Base-by-base conservation (phyloP, 116 monocot species). In the Dioscorea cayenensis region DNA sequence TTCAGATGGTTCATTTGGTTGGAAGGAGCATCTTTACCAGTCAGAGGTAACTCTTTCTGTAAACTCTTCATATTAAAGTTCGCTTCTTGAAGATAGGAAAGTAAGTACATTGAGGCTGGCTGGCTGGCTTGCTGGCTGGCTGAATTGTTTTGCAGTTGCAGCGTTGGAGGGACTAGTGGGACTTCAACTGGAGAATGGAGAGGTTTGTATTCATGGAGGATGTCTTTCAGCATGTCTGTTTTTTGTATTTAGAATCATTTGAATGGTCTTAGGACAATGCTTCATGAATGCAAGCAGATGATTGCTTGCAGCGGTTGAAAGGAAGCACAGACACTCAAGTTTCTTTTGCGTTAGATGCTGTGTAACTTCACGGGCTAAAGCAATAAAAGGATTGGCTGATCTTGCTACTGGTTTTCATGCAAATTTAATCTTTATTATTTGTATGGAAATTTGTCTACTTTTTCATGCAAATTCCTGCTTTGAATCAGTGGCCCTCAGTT, bases 111-210 rank as follows among this genome's bases (percentile, higher is more conserved):
- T 65, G 32, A 65, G 11, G 65, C 16, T 65, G 35, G 17, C n/a
- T 36, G 23, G 28, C 5, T 64, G 64, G n/a, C n/a, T n/a, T n/a
- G 65, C 16, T 65, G 35, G 17, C n/a, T 36, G 23, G 28, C 5
- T 64, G 64, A 16, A 49, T 23, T 51, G 52, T 25, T 52, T 1
- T 84, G 74, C 87, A 96, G 96, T 96, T 86, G 96, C 87, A 17
- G 87, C 90, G 29, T 84, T 68, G 69, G 96, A 96, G 66, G 90
- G 84, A 21, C 55, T 87, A 66, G 59, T 86, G 28, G 93, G 93
- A 7, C 63, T 97, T 51, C 73, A 78, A 61, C 81, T 93, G 75
- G 93, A 97, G 68, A 48, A 66, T 11, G 84, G 88, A 19, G 73
- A 90, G 96, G 97, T 97, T 72, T 66, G 66, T 74, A 28, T 6